Percentiles rank a stretch among this genome's conserved stretches.
Conservation (phyloP, 257 asterid species). For the Solanum paucissectum region DNA sequence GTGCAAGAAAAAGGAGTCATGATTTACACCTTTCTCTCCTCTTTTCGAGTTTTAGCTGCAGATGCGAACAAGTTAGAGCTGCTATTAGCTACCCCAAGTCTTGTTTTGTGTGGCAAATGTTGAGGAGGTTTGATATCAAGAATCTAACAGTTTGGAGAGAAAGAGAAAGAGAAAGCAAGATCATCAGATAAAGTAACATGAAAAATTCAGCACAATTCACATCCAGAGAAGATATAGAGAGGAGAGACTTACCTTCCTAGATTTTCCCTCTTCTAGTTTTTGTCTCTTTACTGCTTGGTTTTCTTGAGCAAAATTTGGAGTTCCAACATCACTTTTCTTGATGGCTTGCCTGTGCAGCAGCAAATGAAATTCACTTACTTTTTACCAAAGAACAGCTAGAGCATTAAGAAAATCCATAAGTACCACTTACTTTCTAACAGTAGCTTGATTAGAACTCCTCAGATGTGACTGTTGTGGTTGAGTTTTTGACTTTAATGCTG, state of each 20-base stretch:
- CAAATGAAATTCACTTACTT: conserved; percentile 1
- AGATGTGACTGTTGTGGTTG: conserved; percentile 37
- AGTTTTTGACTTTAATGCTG: conserved; percentile 46
- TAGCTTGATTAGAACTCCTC: conserved; percentile 40
- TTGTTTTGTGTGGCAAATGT: conserved; percentile 71
- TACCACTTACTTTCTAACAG: conserved; percentile 40
- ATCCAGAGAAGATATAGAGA: neutral
- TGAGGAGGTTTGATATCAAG: conserved; percentile 54
- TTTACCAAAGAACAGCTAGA: neutral
- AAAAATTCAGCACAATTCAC: neutral
- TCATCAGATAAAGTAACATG: neutral
- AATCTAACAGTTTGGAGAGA: conserved; percentile 33
- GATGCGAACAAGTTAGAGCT: conserved; percentile 34
- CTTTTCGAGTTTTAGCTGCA: conserved; percentile 47
- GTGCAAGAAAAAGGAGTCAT: neutral
- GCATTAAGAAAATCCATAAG: neutral
- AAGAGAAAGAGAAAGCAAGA: neutral
- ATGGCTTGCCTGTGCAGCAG: conserved; percentile 32
- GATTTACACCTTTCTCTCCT: conserved; percentile 53
- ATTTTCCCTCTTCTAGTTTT: conserved; percentile 78
- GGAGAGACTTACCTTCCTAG: conserved; percentile 48
- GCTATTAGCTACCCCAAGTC: conserved; percentile 34
- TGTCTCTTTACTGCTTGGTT: conserved; percentile 90
- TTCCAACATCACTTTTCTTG: conserved; percentile 34
- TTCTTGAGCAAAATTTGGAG: conserved; percentile 61